A percentile compares a stretch with the other conserved stretches of the same genome.
Conservation (phyloP, 345 rosid genomes). For the Luvunga scandens region DNA sequence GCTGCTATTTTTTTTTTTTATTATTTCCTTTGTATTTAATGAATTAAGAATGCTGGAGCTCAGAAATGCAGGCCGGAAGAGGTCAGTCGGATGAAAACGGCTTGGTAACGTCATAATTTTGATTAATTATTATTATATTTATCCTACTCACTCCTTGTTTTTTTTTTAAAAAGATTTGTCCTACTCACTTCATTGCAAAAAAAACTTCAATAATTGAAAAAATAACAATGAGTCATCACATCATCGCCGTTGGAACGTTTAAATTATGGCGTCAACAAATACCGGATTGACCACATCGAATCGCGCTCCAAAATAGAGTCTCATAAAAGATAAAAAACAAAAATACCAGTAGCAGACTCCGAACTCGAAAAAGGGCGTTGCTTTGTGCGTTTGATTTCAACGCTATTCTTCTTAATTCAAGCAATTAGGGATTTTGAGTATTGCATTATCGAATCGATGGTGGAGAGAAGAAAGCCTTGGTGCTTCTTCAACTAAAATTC, state of each 20-base stretch:
- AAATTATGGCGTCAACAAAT: not conserved
- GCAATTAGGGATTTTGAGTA: not conserved
- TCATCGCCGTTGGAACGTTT: not conserved
- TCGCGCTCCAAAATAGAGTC: slow-evolving; percentile 13
- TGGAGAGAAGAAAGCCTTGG: slow-evolving; percentile 73
- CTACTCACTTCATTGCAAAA: too few species aligned
- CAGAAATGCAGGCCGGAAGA: too few species aligned
- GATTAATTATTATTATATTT: too few species aligned
- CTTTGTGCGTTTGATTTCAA: not conserved
- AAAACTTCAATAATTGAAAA: too few species aligned
- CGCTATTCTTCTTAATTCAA: not conserved
- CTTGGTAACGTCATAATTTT: too few species aligned
- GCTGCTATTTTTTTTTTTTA: too few species aligned
- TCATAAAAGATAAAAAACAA: too few species aligned
- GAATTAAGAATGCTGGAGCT: too few species aligned
- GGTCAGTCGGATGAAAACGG: too few species aligned
- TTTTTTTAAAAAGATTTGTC: too few species aligned
- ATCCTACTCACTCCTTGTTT: too few species aligned
- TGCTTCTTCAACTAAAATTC: slow-evolving; percentile 77
- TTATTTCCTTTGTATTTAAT: too few species aligned
- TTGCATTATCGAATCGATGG: slow-evolving; percentile 41
- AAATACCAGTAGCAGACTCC: not conserved
- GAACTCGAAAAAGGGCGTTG: not conserved
- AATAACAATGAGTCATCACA: not conserved
- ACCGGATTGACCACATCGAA: slow-evolving; percentile 15